Base-by-base conservation (phyloP, 2,329 filamentous ascomycete species). In the Diaporthe australafricana region DNA sequence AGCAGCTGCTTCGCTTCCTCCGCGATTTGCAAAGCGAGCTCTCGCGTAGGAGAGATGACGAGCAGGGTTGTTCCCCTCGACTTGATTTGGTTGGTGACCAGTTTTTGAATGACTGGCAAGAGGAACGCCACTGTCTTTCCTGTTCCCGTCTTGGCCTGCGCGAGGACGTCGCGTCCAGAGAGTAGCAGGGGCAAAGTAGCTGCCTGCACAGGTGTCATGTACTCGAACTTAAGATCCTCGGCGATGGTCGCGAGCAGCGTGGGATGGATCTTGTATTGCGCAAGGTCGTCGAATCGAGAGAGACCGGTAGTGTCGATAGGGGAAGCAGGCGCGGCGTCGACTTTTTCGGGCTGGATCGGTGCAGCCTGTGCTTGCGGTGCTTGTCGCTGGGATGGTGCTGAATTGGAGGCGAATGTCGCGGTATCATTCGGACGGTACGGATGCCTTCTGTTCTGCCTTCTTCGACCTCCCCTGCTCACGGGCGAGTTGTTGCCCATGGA, bases 81-180 rank as follows among this genome's bases (percentile, higher is more conserved):
- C 17, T 35, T 20, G 4, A 2, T 53, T 35, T 35, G 32, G 71
- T 80, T 81, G 63, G 81, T 82, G 76, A 96, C 85, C 77, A 96
- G 91, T 72, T 89, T 93, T 80, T 96, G 93, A 45, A 97, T 84
- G n/a, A 93, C 88, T n/a, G 94, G 94, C 4, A 96, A 84, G 45
- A 97, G 86, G 83, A 97, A 97, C 60, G 92, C 94, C 70, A 96
- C 82, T 0, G 94, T 97, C 84, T 97, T 97, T 76, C 94, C 94
- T 0, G 94, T 97, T 75, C 94, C 94, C 0, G 94, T 97, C 84
- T 93, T 95, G 66, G 94, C 94, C 81, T 96, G 94, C 8, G 94
- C 94, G 72, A 97, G 84, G 72, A 90, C 84, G 77, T 89, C 87
- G 66, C 77, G 79, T 32, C 83, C 81, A n/a, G 83, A 82, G 14